A percentile compares a stretch with the other conserved stretches of the same genome.
These are phyloP conservation scores for Suhomyces wounanorum DNA, from an alignment of 1,139 yeast genomes.

Conservation along the genomic window DNA sequence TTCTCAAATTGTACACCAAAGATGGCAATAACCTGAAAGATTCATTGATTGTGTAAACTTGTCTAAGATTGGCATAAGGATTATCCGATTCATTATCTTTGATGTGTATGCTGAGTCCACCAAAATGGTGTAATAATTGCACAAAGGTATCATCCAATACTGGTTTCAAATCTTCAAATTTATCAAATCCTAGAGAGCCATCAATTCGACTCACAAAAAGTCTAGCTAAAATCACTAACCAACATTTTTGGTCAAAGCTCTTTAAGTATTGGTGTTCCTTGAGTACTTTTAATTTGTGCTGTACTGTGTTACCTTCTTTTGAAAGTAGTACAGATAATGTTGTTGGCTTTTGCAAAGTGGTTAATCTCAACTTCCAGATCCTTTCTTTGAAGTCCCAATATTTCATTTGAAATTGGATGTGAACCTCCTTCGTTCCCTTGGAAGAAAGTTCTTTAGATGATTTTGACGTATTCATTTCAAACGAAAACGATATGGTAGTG, in stretches of 20 bases:
- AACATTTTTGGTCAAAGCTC: constrained; percentile 36
- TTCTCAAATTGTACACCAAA: constrained; percentile 33
- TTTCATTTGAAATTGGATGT: constrained; percentile 34
- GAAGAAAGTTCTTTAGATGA: constrained; percentile 23
- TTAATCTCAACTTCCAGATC: constrained; percentile 30
- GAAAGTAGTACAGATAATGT: constrained; percentile 22
- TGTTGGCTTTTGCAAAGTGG: constrained; percentile 34
- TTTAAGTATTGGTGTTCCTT: constrained; percentile 30
- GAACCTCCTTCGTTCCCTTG: constrained; percentile 25
- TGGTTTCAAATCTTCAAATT: constrained; percentile 30
- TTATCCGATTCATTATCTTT: constrained; percentile 17
- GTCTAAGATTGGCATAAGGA: constrained; percentile 26
- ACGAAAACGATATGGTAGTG: constrained; percentile 34
- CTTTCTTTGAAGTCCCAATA: constrained; percentile 27
- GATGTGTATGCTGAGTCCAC: constrained; percentile 25
- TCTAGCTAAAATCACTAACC: constrained; percentile 34
- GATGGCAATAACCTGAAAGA: constrained; percentile 31
- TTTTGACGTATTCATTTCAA: constrained; percentile 35
- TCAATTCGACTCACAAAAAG: constrained; percentile 38
- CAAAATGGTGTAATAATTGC: constrained; percentile 35
- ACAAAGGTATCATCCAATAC: constrained; percentile 31
- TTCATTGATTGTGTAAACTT: constrained; percentile 27
- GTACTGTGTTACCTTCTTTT: constrained; percentile 18
- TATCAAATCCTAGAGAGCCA: constrained; percentile 37
- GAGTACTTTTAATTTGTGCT: constrained; percentile 24